Percentiles rank a stretch among this genome's conserved stretches.
phyloP scores from a whole-genome alignment of 2,329 filamentous ascomycete species.

The Periconia sp. region DNA sequence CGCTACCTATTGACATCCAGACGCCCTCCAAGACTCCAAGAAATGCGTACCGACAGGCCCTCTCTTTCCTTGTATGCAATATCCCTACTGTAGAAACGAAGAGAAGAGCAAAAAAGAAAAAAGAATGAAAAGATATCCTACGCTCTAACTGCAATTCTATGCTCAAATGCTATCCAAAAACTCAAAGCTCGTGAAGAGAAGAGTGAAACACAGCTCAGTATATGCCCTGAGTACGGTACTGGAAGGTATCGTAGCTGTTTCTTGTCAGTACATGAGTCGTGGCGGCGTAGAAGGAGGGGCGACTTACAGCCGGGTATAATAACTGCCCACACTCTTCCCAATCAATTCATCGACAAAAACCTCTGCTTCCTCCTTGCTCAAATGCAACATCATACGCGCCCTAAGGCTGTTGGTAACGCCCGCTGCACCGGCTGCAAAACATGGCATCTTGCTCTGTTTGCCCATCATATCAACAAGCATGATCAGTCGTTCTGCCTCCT shows the following conservation, averaged over 20 bases:
- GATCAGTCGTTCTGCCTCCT: slow-evolving; percentile 80
- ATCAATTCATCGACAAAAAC: slow-evolving; percentile 83
- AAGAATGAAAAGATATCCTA: no score
- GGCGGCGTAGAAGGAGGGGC: background rate
- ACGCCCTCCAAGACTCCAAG: no score
- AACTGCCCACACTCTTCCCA: slow-evolving; percentile 81
- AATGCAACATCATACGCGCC: slow-evolving; percentile 79
- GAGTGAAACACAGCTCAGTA: slow-evolving; percentile 63
- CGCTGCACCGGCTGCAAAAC: slow-evolving; percentile 75
- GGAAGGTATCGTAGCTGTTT: slow-evolving; percentile 80
- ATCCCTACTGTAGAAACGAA: no score
- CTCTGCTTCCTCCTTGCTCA: slow-evolving; percentile 82
- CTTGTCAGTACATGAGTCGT: slow-evolving; percentile 17
- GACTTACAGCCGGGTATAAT: slow-evolving; percentile 81
- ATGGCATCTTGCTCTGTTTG: slow-evolving; percentile 79
- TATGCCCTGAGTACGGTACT: slow-evolving; percentile 87
- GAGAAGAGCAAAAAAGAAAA: no score
- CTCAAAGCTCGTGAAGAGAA: no score
- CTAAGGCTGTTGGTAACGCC: slow-evolving; percentile 73
- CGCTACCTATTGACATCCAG: no score
- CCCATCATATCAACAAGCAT: slow-evolving; percentile 87
- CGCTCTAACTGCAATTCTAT: no score
- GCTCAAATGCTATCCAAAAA: no score
- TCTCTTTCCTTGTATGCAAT: no score
- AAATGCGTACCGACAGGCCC: no score